phyloP scores from a whole-genome alignment of 495 filamentous ascomycete genomes.

The Annulohypoxylon nitens region DNA sequence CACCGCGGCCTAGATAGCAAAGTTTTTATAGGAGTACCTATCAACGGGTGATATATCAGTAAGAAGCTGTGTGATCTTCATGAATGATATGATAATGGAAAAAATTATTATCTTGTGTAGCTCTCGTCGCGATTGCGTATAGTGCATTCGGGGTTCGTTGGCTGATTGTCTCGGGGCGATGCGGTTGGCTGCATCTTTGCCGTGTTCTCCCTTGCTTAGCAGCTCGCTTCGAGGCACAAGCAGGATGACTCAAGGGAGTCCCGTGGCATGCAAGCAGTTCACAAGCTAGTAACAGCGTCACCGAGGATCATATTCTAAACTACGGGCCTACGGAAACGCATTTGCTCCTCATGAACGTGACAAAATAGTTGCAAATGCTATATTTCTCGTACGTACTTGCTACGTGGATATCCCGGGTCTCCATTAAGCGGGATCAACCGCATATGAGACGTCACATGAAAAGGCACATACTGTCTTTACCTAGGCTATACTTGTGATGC shows the following conservation, averaged over 20 bases:
- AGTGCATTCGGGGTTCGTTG: conserved; percentile 20
- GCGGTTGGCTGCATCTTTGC: conserved; percentile 45
- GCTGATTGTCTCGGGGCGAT: conserved; percentile 36
- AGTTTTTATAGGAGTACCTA: not conserved
- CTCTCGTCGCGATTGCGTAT: conserved; percentile 16
- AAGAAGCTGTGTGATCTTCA: conserved; percentile 15
- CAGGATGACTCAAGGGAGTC: conserved; percentile 13
- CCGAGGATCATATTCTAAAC: conserved; percentile 5
- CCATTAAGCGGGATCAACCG: conserved; percentile 25
- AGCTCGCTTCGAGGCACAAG: conserved; percentile 26
- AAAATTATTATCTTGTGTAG: conserved; percentile 8
- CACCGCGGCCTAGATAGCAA: conserved; percentile 10
- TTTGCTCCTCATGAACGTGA: conserved; percentile 7
- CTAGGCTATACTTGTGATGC: not conserved
- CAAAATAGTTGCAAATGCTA: conserved; percentile 6
- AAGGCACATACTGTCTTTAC: not conserved
- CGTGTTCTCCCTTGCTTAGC: conserved; percentile 29
- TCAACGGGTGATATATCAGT: conserved; percentile 11
- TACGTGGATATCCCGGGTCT: conserved; percentile 24
- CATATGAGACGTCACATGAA: conserved; percentile 4
- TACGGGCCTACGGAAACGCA: not conserved
- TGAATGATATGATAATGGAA: conserved; percentile 7
- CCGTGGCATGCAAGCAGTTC: conserved; percentile 22
- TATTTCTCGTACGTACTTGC: conserved; percentile 15
- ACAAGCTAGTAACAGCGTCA: conserved; percentile 17